Percentiles rank a stretch among this genome's conserved stretches.
These are phyloP conservation scores for Trebouxiophyceae sp. DNA, from an alignment of 163 green algal genomes.

Conservation along the genomic window DNA sequence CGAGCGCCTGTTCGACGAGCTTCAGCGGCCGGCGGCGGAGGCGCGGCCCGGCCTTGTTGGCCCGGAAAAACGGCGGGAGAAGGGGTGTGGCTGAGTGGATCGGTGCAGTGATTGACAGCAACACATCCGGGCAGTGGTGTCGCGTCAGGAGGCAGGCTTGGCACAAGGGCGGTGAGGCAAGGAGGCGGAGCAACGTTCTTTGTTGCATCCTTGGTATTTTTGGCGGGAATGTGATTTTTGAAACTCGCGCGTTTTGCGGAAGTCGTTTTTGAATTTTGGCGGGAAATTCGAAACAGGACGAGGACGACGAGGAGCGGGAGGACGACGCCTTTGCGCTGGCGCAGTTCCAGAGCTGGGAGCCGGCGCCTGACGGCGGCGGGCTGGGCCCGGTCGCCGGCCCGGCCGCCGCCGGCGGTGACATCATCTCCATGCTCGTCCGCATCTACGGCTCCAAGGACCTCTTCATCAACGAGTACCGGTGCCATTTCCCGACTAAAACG, in stretches of 20 bases:
- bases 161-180: no score
- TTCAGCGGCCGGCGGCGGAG: slow-evolving; percentile 21
- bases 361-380: slow-evolving; percentile 28
- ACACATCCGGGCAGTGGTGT: no score
- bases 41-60: background rate
- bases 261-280: no score
- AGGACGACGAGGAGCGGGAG: slow-evolving; percentile 36
- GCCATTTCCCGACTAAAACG: no score
- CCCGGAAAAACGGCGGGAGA: background rate
- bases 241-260: no score
- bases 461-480: slow-evolving; percentile 84
- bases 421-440: slow-evolving; percentile 68
- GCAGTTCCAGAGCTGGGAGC: slow-evolving; percentile 50
- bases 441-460: slow-evolving; percentile 84
- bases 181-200: no score
- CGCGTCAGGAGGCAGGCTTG: no score
- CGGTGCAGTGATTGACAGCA: background rate
- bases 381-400: slow-evolving; percentile 27
- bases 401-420: slow-evolving; percentile 25
- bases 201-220: no score
- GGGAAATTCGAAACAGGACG: slow-evolving; percentile 21
- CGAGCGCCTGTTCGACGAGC: slow-evolving; percentile 55
- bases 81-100: background rate
- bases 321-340: slow-evolving; percentile 42
- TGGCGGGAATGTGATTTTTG: no score